Evolutionary conservation across 139 green algal species (phyloP), one percentile per base, ranked within the genome.

Genomic region (Spirogloea muscicola): DNA sequence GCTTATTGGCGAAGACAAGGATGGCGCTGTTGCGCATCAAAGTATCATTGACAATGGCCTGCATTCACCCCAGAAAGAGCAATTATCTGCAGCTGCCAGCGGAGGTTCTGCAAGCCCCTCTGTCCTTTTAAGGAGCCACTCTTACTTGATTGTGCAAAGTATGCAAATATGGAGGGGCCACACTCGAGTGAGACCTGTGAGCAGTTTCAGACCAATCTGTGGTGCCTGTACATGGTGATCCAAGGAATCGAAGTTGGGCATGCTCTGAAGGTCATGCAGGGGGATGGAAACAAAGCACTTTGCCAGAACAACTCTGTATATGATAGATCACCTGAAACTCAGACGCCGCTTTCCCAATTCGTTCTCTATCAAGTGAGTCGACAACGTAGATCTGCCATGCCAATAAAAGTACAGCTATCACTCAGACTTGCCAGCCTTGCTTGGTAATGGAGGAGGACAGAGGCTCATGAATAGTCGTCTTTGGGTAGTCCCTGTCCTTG

Each of bases 1-100:
- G 93, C 84, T 98, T 99, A 86, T 98, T 99, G 36, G 95, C 95
- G 84, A 98, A 98, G 2, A 99, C 90, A 36, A 99, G 87, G 63
- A 99, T 88, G n/a, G 90, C 90, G 46, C 81, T 89, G 85, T 95
- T 91, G 36, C 86, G 74, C 92, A 97, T 97, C 18, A 97, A 74
- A 13, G 92, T 91, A 73, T 97, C 92, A 21, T 90, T 84, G 21
- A 97, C 86, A 68, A 97, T 97, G 25, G 83, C 63, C 75, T 82
- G 75, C 34, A 76, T 7, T 31, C 46, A 21, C 46, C 21, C 21
- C 46, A 21, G 21, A 55, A 21, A 55, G 46, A 55, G 21, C 21
- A 31, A 31, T 21, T 55, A 55, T 31, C 46, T 21, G 21, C 46
- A 55, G 46, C 21, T 55, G 46, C 21, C 46, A 55, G 46, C 21